Conservation (phyloP, 2,329 filamentous ascomycete genomes). For the Colletotrichum abscissum region DNA sequence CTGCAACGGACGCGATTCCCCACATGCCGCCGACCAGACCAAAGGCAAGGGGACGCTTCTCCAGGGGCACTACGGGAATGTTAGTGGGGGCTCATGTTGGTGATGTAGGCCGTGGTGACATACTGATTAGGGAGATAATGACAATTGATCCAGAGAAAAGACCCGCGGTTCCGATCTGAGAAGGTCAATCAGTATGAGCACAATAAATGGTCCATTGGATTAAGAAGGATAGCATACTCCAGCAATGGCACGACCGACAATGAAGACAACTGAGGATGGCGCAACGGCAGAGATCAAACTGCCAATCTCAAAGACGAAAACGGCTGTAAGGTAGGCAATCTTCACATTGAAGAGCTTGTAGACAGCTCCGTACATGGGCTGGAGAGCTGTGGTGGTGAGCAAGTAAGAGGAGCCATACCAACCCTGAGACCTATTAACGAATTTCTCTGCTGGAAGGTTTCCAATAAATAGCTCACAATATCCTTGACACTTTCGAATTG, state of each 20-base stretch:
- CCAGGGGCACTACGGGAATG: conserved; percentile 58
- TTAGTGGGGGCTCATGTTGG: too few relatives aligned
- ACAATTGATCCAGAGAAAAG: conserved; percentile 63
- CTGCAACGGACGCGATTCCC: conserved; percentile 64
- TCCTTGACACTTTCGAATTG: conserved; percentile 57
- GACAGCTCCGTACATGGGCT: conserved; percentile 62
- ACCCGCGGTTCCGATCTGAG: conserved; percentile 58
- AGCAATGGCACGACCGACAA: conserved; percentile 63
- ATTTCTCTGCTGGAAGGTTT: too few relatives aligned
- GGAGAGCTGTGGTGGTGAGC: conserved; percentile 60
- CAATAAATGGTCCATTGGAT: too few relatives aligned
- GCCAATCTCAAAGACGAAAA: conserved; percentile 57
- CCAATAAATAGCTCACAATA: conserved; percentile 41
- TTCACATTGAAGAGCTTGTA: conserved; percentile 64
- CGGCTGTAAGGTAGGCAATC: conserved; percentile 53
- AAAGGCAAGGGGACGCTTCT: conserved; percentile 64
- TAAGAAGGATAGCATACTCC: conserved; percentile 41
- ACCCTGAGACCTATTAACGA: conserved; percentile 40
- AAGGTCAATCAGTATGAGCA: too few relatives aligned
- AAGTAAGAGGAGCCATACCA: conserved; percentile 65
- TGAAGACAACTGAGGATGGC: conserved; percentile 60
- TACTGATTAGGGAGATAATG: conserved; percentile 41
- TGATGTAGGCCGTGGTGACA: too few relatives aligned
- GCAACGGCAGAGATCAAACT: conserved; percentile 57
- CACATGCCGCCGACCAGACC: conserved; percentile 67